A percentile compares a stretch with the other conserved stretches of the same genome.
Conservation (phyloP, 495 filamentous ascomycete genomes). For the Xylaria venustula region DNA sequence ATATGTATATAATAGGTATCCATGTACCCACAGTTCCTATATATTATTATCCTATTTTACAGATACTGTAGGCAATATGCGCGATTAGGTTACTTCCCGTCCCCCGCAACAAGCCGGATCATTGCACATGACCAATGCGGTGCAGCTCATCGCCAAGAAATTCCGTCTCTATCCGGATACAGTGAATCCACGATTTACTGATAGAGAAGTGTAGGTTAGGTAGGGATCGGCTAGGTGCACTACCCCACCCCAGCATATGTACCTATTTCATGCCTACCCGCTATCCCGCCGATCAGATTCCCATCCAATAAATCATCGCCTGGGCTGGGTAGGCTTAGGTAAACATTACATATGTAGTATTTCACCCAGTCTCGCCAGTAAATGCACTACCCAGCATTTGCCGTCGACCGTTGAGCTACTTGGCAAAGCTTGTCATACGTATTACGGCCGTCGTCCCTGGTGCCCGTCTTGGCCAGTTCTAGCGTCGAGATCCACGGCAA, state of each 20-base stretch:
- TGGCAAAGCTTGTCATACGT: slow-evolving; percentile 38
- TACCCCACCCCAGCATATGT: no score
- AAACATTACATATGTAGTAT: no score
- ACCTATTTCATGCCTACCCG: not conserved
- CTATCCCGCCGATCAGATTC: not conserved
- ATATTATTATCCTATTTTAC: no score
- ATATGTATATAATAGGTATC: no score
- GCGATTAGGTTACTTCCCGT: slow-evolving; percentile 7
- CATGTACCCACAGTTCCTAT: no score
- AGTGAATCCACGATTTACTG: no score
- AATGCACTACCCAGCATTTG: slow-evolving; percentile 1
- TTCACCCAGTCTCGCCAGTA: not conserved
- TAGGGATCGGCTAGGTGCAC: no score
- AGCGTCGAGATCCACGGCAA: not conserved
- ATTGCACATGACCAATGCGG: slow-evolving; percentile 3
- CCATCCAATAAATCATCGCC: not conserved
- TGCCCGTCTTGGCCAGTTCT: slow-evolving; percentile 7
- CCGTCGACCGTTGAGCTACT: slow-evolving; percentile 11
- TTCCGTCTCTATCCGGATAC: not conserved
- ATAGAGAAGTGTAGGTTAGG: no score
- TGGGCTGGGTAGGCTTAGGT: no score
- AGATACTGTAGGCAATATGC: no score
- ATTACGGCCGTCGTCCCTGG: slow-evolving; percentile 10
- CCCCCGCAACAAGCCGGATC: slow-evolving; percentile 6
- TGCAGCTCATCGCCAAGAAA: slow-evolving; percentile 7